Base-by-base conservation (phyloP, 163 green algal genomes). In the Dunaliella salina region DNA sequence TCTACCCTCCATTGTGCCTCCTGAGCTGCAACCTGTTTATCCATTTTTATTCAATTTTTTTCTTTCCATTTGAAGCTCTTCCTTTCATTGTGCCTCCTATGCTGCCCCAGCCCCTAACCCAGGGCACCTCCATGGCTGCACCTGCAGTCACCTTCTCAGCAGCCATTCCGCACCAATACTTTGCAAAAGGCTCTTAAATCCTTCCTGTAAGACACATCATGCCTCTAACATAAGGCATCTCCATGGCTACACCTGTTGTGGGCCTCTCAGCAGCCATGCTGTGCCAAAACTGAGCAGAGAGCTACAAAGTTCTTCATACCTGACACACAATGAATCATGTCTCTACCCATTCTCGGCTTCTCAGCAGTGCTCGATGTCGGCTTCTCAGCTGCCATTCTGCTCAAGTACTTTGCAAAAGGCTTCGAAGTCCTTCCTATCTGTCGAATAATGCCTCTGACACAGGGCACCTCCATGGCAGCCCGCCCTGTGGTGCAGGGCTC, bases 381-480 rank as follows among this genome's bases (percentile, higher is more conserved):
- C 24, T 96, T 93, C 17, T 86, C 91, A 22, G 94, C 93, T 0
- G 88, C 90, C 0, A 90, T 99, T 67, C 86, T 98, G 40, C 91
- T 95, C 25, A 94, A 99, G 89, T 99, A 99, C 91, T 99, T 97
- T 86, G 84, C 86, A 32, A 86, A 96, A 8, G 96, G 96, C 35
- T 98, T 92, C 85, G 98, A 98, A 85, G 94, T 96, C 8, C 40
- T 15, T 50, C 40, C 40, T 50, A 8, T 50, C 40, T 50, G 40
- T 15, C 40, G 8, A 3, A n/a, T n/a, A n/a, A n/a, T n/a, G 29
- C 84, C 40, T 15, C 40, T 50, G 40, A 71, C 87, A 35, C 87
- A 91, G 86, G 96, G 96, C 71, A 99, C 96, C 0, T 95, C 89
- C 63, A 99, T 99, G 96, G 93, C 96, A 0, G 96, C 95, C n/a